Evolutionary conservation across 1,284 basidiomycete species (phyloP).

Genomic region (Malassezia brasiliensis): DNA sequence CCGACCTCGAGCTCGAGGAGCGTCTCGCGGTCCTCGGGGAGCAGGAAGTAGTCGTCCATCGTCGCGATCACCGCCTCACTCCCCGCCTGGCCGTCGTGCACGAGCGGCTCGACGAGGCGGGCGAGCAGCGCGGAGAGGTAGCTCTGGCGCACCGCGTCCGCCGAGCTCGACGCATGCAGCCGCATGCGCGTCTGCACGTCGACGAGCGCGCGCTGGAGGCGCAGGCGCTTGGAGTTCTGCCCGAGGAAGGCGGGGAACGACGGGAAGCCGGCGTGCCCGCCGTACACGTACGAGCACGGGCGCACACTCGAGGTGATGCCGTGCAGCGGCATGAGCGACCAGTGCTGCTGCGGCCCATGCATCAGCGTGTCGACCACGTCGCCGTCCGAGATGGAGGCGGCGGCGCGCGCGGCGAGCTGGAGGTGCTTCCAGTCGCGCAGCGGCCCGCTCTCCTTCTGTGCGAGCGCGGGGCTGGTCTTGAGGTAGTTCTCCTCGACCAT

Average conservation of each 20-base stretch:
- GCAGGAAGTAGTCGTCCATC: constrained; percentile 91
- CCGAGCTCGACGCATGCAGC: constrained; percentile 77
- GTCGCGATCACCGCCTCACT: constrained; percentile 69
- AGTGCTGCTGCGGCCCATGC: constrained; percentile 77
- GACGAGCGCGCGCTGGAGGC: constrained; percentile 67
- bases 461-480: constrained; percentile 50
- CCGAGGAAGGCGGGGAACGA: constrained; percentile 63
- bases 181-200: constrained; percentile 95
- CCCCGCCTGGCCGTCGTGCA: constrained; percentile 54
- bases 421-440: constrained; percentile 60
- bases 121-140: constrained; percentile 79
- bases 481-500: constrained; percentile 69
- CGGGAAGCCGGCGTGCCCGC: constrained; percentile 29
- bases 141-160: constrained; percentile 74
- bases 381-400: constrained; percentile 83
- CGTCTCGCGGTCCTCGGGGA: constrained; percentile 90
- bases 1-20: constrained; percentile 85
- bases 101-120: constrained; percentile 67
- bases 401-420: constrained; percentile 64
- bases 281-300: constrained; percentile 34
- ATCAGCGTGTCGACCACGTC: constrained; percentile 91
- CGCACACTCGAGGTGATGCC: constrained; percentile 78
- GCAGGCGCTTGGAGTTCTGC: constrained; percentile 84
- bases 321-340: constrained; percentile 87
- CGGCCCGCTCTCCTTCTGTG: constrained; percentile 49